Evolutionary conservation across 2,329 filamentous ascomycete genomes (phyloP), one percentile per base, ranked within the genome.

Genomic region (Alternaria alternata): DNA sequence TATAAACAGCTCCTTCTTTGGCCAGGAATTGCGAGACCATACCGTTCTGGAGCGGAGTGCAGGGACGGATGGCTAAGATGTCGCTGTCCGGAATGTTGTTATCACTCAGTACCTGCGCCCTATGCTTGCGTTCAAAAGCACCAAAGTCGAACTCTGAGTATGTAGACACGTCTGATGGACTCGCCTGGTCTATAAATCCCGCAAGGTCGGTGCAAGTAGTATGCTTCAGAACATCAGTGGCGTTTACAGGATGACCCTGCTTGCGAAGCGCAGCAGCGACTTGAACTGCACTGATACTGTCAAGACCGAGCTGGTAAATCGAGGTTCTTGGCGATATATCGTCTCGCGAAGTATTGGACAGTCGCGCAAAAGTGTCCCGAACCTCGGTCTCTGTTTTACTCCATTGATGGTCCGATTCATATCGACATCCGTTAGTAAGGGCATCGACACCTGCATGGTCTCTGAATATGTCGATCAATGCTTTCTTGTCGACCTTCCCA

Each of bases 211-310:
- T 51, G 38, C 76, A 79, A 14, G 66, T 79, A 6, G 67, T 73
- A 54, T 78, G 68, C 55, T 91, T 88, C 54, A 97, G 85, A 14
- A 97, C 88, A 74, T 96, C 91, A 1, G 88, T 86, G 0, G 91
- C 88, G 1, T 88, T 87, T 0, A 93, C 78, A 1, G 75, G 71
- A 39, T 88, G 80, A 0, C 88, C 88, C 18, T 84, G 70, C 39
- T 83, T 85, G 18, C 90, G 87, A 16, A 97, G 81, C 26, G 84
- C 80, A 1, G 87, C 84, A 0, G 93, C 91, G 9, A 97, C 83
- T 71, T 97, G 93, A 16, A 87, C 84, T 0, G 93, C 91, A 61
- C 91, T 94, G 70, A 98, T 95, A 74, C 94, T 97, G 77, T 97
- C 94, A 4, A 97, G 81, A 0, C 94, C 94, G n/a, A 97, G 86